phyloP scores from a whole-genome alignment of 805 yeast species.

The Suhomyces canberraensis region DNA sequence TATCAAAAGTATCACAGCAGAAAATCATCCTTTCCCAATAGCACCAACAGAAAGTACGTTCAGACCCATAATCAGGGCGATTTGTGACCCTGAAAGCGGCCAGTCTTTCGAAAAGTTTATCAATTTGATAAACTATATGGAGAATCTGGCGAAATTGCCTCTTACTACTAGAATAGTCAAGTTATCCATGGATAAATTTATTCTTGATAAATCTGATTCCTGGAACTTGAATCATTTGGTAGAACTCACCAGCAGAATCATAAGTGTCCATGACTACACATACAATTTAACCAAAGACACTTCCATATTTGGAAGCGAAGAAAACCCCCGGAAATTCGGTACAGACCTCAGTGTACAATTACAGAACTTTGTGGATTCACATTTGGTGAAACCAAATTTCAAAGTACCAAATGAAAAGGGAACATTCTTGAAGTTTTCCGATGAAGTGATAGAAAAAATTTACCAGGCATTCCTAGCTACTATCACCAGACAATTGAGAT shows the following conservation, averaged over 20 bases:
- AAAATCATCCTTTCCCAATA: constrained; percentile 7
- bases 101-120: background rate
- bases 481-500: constrained; percentile 2
- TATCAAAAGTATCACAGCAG: constrained; percentile 13
- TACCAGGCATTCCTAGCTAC: constrained; percentile 13
- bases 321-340: constrained; percentile 4
- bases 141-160: constrained; percentile 23
- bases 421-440: constrained; percentile 20
- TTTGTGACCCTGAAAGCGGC: background rate
- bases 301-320: constrained; percentile 1
- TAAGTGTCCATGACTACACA: constrained; percentile 14
- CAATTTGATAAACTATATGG: constrained; percentile 17
- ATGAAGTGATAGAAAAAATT: constrained; percentile 14
- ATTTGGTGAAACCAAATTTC: constrained; percentile 2
- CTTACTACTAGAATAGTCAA: constrained; percentile 29
- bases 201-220: constrained; percentile 3
- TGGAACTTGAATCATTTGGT: constrained; percentile 10
- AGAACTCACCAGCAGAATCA: constrained; percentile 12
- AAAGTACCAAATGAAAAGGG: constrained; percentile 12
- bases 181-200: constrained; percentile 13
- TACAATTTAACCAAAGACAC: constrained; percentile 10
- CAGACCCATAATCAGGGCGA: constrained; percentile 14
- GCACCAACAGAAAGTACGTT: constrained; percentile 27
- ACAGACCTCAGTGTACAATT: constrained; percentile 12
- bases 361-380: constrained; percentile 13